phyloP scores from a whole-genome alignment of 208 protist genomes.

The Balamuthia mandrillaris region DNA sequence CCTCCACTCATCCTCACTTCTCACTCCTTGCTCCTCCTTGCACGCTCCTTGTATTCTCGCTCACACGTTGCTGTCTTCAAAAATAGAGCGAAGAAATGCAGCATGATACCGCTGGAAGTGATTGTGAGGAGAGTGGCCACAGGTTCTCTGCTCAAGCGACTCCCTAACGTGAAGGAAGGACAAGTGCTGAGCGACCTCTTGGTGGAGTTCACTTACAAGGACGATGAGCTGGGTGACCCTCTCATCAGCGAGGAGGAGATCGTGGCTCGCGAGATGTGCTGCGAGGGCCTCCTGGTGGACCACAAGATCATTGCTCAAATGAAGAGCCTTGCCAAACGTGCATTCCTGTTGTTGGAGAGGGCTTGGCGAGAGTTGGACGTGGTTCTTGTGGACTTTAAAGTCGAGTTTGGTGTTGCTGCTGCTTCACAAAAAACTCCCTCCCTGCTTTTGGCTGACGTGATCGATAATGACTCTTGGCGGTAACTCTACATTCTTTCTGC shows the following conservation, averaged over 20 bases:
- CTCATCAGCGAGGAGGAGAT: constrained; percentile 37
- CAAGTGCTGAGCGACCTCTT: background rate
- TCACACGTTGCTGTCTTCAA: background rate
- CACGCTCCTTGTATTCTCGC: background rate
- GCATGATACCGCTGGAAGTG: constrained; percentile 56
- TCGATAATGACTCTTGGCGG: constrained; percentile 60
- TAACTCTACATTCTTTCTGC: too few species aligned
- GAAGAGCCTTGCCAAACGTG: constrained; percentile 34
- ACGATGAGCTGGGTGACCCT: constrained; percentile 17
- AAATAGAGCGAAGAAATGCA: constrained; percentile 34
- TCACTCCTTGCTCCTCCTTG: background rate
- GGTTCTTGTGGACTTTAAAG: constrained; percentile 52
- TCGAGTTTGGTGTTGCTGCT: constrained; percentile 28
- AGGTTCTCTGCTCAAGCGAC: constrained; percentile 50
- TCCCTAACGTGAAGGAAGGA: constrained; percentile 14
- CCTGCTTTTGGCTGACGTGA: constrained; percentile 50
- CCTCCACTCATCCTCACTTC: background rate
- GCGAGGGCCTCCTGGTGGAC: background rate
- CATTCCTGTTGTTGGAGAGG: constrained; percentile 52
- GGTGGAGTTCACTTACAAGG: constrained; percentile 24
- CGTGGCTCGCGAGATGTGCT: constrained; percentile 34
- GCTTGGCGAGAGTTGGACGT: constrained; percentile 50
- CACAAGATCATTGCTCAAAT: constrained; percentile 14
- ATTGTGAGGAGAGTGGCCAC: constrained; percentile 52
- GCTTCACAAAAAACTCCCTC: constrained; percentile 41